Percentiles rank a stretch among this genome's conserved stretches.
These are phyloP conservation scores for Mortierella hygrophila DNA, from an alignment of 192 early-diverging fungal species.

Conservation along the genomic window DNA sequence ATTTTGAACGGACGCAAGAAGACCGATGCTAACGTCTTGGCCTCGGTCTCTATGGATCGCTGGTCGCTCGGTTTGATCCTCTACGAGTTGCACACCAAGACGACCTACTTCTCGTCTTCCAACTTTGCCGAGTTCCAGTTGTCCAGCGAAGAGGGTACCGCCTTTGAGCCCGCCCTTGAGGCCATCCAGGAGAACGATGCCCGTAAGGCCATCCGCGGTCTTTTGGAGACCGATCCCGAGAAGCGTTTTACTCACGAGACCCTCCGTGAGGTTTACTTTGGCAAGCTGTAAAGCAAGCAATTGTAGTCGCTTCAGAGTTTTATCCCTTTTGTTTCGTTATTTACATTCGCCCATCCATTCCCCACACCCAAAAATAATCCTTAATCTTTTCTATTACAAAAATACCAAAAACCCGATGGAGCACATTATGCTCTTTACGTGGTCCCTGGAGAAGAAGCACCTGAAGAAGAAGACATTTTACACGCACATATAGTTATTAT, in stretches of 20 bases:
- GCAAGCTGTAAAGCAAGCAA: slow-evolving; percentile 18
- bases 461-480: slow-evolving; percentile 12
- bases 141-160: slow-evolving; percentile 27
- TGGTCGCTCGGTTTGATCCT: slow-evolving; percentile 56
- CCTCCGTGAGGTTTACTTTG: slow-evolving; percentile 48
- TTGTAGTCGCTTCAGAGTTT: slow-evolving; percentile 15
- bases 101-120: slow-evolving; percentile 38
- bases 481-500: slow-evolving; percentile 1
- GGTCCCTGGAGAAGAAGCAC: slow-evolving; percentile 5
- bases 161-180: slow-evolving; percentile 37
- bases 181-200: slow-evolving; percentile 34
- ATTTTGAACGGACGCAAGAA: slow-evolving; percentile 55
- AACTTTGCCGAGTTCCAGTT: slow-evolving; percentile 50
- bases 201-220: slow-evolving; percentile 36
- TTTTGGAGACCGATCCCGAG: slow-evolving; percentile 49
- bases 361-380: slow-evolving; percentile 16
- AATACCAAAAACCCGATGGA: slow-evolving; percentile 33
- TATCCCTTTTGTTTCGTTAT: neutral
- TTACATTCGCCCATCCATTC: neutral
- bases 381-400: slow-evolving; percentile 19
- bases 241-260: slow-evolving; percentile 54
- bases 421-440: slow-evolving; percentile 17
- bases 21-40: slow-evolving; percentile 35
- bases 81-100: slow-evolving; percentile 50
- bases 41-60: slow-evolving; percentile 55